Percentiles rank a stretch among this genome's conserved stretches.
These are phyloP conservation scores for Planoprotostelium fungivorum DNA, from an alignment of 78 protist species.

Conservation along the genomic window DNA sequence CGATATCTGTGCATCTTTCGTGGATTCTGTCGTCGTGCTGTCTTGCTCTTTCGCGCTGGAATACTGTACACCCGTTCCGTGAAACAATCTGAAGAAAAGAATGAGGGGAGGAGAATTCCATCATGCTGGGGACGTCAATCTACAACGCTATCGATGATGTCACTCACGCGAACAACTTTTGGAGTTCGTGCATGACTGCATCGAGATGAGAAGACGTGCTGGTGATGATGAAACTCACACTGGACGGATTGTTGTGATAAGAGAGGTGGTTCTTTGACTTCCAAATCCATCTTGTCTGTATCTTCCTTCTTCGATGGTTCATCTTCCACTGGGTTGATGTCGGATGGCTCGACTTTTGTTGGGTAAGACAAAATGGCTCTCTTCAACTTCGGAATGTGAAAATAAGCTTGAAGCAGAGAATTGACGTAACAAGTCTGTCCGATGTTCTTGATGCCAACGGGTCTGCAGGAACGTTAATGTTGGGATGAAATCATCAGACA, in stretches of 20 bases:
- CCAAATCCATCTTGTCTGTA: not conserved
- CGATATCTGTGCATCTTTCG: not conserved
- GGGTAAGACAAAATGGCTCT: not conserved
- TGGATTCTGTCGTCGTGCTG: not conserved
- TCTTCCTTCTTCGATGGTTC: not conserved
- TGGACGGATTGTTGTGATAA: not conserved
- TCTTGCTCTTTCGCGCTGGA: not conserved
- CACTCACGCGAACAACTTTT: not conserved
- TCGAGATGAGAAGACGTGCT: not conserved
- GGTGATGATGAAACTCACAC: not conserved
- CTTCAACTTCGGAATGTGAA: not conserved
- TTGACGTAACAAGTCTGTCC: slow-evolving; percentile 60
- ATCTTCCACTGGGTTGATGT: not conserved
- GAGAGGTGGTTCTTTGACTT: no score
- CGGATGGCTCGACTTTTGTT: not conserved
- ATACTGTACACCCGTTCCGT: not conserved
- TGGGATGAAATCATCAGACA: not conserved
- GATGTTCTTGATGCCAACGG: slow-evolving; percentile 37
- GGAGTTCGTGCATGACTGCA: not conserved
- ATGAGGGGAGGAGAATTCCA: not conserved
- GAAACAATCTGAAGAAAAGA: not conserved
- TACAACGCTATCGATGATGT: not conserved
- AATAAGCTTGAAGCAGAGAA: slow-evolving; percentile 41
- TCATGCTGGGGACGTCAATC: not conserved
- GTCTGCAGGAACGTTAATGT: slow-evolving; percentile 5